Conservation (phyloP, 2,329 filamentous ascomycete genomes). For the Diplocarpon mali region DNA sequence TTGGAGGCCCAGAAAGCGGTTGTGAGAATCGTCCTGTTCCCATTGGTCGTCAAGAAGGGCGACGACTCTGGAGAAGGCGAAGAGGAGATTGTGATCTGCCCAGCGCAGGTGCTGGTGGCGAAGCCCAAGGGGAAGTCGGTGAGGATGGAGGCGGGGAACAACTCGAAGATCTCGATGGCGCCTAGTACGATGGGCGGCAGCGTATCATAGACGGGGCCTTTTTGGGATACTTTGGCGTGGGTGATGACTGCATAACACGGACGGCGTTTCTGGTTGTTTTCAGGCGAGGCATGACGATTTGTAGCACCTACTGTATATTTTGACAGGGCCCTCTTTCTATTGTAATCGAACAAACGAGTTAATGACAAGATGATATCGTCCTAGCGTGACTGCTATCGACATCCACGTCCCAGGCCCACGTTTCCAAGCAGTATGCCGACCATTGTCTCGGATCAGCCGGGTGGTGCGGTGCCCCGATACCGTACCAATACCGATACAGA, state of each 20-base stretch:
- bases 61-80: constrained; percentile 80
- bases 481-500: too few relatives aligned
- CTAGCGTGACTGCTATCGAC: too few relatives aligned
- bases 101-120: constrained; percentile 83
- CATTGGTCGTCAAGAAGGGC: constrained; percentile 90
- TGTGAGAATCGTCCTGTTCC: constrained; percentile 89
- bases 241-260: constrained; percentile 11
- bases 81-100: constrained; percentile 90
- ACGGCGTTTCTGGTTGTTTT: constrained; percentile 9
- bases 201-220: constrained; percentile 16
- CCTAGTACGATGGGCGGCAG: constrained; percentile 26
- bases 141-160: constrained; percentile 16
- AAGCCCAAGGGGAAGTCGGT: constrained; percentile 25
- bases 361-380: too few relatives aligned
- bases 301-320: constrained; percentile 11
- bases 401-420: too few relatives aligned
- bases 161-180: constrained; percentile 21
- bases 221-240: constrained; percentile 10
- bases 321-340: too few relatives aligned
- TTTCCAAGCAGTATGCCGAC: too few relatives aligned
- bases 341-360: too few relatives aligned
- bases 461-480: too few relatives aligned
- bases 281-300: constrained; percentile 3
- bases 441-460: too few relatives aligned
- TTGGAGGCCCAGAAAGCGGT: constrained; percentile 66